Base-by-base conservation (phyloP, 2,329 filamentous ascomycete species). In the Pseudogymnoascus sp. region DNA sequence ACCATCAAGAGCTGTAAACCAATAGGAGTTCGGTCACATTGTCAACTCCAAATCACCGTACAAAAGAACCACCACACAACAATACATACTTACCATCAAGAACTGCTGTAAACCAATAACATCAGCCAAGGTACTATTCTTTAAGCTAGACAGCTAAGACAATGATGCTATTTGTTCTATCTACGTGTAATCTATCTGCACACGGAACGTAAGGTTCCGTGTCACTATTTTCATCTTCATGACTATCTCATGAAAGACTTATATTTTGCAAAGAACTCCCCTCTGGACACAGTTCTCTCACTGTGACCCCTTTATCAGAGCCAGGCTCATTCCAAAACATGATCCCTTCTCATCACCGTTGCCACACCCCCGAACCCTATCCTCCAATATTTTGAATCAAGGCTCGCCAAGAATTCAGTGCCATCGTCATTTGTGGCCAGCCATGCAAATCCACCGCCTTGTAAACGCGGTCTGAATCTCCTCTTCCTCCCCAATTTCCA, bases 131-230 rank as follows among this genome's bases (percentile, higher is more conserved):
- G 10, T 13, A 34, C n/a, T 15, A 15, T 57, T 37, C 30, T 23
- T 57, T 28, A 37, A 23, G 23, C 35, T 19, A 12, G 8, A 57
- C 23, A 38, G 30, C 33, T 57, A 35, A 38, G 30, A 38, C 55
- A 57, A 23, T 23, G 55, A 57, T 37, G 55, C 30, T 57, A 57
- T 57, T 57, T 38, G 33, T 35, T 57, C 55, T 57, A 57, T 57
- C 55, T 57, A 57, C 55, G 30, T 37, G 55, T 57, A 57, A 28
- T 57, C 30, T 57, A 38, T 57, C 30, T 35, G 30, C 33, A 37
- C 30, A 57, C 33, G 18, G 33, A 35, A 35, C 33, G 12, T 57
- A 57, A 37, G 55, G 55, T 38, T 15, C 33, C 33, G 19, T 35
- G 55, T 37, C 21, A 23, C 55, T 57, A 35, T 15, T 19, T 18